These are phyloP conservation scores for Nosema muscidifuracis DNA, from an alignment of 371 early-diverging fungal genomes.

Conservation along the genomic window DNA sequence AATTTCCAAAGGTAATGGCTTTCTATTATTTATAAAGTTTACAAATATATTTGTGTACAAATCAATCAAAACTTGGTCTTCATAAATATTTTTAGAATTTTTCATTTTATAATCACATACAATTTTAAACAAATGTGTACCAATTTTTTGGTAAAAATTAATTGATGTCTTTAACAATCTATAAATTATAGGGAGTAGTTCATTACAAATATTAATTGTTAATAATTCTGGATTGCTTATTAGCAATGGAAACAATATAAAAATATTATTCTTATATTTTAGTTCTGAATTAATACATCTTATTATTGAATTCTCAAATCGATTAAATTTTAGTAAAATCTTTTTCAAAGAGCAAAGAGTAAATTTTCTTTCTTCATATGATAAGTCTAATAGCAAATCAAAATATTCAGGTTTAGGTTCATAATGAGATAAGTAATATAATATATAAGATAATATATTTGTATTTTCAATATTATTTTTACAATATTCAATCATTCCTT, in stretches of 20 bases:
- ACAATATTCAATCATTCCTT: conserved; percentile 12
- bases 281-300: conserved; percentile 10
- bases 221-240: not conserved
- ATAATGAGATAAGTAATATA: conserved; percentile 31
- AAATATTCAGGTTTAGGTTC: conserved; percentile 22
- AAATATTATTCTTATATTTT: conserved; percentile 16
- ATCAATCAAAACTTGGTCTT: not conserved
- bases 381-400: conserved; percentile 10
- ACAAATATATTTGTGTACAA: conserved; percentile 12
- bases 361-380: conserved; percentile 32
- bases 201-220: conserved; percentile 9
- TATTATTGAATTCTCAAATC: not conserved
- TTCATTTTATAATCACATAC: not conserved
- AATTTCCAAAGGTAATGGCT: not conserved
- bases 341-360: conserved; percentile 19
- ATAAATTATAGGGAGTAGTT: conserved; percentile 6
- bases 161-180: conserved; percentile 9
- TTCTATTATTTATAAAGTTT: not conserved
- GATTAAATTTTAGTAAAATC: conserved; percentile 5
- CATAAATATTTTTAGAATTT: not conserved
- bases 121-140: conserved; percentile 10
- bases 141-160: conserved; percentile 4
- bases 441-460: conserved; percentile 10
- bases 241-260: conserved; percentile 29
- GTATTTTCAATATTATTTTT: conserved; percentile 17